Base-by-base conservation (phyloP, 1,139 yeast genomes). In the Hemisphaericaspora lyxosophila region DNA sequence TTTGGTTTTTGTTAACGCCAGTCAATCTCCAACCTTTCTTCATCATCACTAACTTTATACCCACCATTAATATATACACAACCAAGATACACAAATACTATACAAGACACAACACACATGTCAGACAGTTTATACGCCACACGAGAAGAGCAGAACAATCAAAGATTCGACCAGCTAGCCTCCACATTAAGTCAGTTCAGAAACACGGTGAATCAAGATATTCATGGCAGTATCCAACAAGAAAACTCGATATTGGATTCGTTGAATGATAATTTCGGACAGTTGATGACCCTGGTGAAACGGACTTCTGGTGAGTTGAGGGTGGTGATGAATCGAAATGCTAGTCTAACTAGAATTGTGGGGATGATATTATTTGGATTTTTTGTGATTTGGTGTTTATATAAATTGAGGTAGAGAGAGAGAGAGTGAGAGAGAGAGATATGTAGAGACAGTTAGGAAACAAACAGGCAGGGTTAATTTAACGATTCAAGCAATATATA, bases 241-340 rank as follows among this genome's bases (percentile, higher is more conserved):
- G 76, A 71, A 45, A 58, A 55, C 43, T 69, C 64, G 62, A 58
- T 80, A 24, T 66, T 89, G 39, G 84, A 81, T 50, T 62, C 70
- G 16, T 57, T 84, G 31, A 71, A 74, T 39, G 78, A 78, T 44
- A 75, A 85, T 33, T 79, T 90, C 60, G 73, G 80, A 43, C 66
- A 73, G 28, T 61, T 88, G 51, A 68, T 79, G 61, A 70, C 69
- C 14, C 79, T 76, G 51, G 77, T 90, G 12, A 79, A 76, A 47
- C 65, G 80, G 43, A 79, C 95, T 0, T 80, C 95, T 22, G 67
- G 76, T 2, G 80, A 85, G 36, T 72, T 90, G 31, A 65, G 85
- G 22, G 74, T 54, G 3, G 75, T 70, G 2, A 67, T 71, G 74
- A 63, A 59, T 37, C 50, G 76, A 45, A 71, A 71, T 43, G 63